Evolutionary conservation across 1,284 basidiomycete genomes (phyloP).

Genomic region (Cystobasidium pallidum): DNA sequence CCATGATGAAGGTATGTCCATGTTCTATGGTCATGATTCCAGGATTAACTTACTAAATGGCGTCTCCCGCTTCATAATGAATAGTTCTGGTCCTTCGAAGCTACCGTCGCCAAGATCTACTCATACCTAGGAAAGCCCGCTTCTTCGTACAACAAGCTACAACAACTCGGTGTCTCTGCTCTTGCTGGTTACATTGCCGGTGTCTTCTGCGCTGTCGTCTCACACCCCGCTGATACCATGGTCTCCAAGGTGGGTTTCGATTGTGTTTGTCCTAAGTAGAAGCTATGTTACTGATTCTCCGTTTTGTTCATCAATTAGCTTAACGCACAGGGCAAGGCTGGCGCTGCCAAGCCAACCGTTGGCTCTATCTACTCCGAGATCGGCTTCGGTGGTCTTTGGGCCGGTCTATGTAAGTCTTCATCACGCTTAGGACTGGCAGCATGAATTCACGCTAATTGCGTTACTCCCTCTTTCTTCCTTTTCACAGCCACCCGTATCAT

Average conservation of each 20-base stretch:
- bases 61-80: too few species aligned
- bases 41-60: too few species aligned
- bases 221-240: slow-evolving; percentile 56
- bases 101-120: slow-evolving; percentile 53
- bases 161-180: slow-evolving; percentile 53
- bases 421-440: slow-evolving; percentile 43
- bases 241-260: slow-evolving; percentile 44
- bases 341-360: slow-evolving; percentile 53
- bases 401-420: slow-evolving; percentile 43
- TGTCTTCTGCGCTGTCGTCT: slow-evolving; percentile 55
- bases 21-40: too few species aligned
- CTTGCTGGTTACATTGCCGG: slow-evolving; percentile 55
- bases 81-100: slow-evolving; percentile 54
- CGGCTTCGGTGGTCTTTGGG: slow-evolving; percentile 55
- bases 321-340: slow-evolving; percentile 54
- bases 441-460: neutral
- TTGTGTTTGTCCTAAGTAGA: neutral
- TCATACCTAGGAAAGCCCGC: slow-evolving; percentile 52
- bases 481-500: slow-evolving; percentile 27
- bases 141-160: slow-evolving; percentile 54
- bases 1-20: slow-evolving; percentile 50
- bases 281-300: neutral
- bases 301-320: slow-evolving; percentile 44
- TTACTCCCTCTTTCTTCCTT: neutral
- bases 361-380: slow-evolving; percentile 54